phyloP scores from a whole-genome alignment of 129 eudicot species.

The Rutidosis leptorrhynchoides region DNA sequence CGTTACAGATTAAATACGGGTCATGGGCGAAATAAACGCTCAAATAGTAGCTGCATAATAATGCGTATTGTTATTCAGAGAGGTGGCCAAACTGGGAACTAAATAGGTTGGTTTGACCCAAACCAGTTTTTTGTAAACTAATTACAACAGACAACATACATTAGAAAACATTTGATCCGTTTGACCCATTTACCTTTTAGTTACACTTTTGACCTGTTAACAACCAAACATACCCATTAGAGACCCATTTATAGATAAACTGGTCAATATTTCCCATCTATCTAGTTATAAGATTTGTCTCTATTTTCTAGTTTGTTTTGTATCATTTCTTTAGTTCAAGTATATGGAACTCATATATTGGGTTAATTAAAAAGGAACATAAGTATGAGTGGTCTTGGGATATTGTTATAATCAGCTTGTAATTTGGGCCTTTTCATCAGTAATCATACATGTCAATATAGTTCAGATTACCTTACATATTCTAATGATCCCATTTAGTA shows the following conservation, averaged over 20 bases:
- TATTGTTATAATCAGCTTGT: background rate
- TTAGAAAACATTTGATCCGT: background rate
- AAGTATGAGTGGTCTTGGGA: background rate
- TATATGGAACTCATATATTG: background rate
- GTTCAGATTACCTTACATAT: conserved; percentile 45
- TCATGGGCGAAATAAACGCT: background rate
- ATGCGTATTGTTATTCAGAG: background rate
- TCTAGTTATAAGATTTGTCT: background rate
- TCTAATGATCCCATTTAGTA: conserved; percentile 84
- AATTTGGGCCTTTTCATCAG: background rate
- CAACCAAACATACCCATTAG: background rate
- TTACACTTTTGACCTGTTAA: background rate
- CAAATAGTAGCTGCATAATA: background rate
- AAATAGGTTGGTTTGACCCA: background rate
- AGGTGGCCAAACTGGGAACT: background rate
- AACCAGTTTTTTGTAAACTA: too few relatives aligned
- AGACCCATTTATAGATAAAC: background rate
- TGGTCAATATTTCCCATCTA: background rate
- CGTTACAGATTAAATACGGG: background rate
- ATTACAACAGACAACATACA: background rate
- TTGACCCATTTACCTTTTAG: background rate
- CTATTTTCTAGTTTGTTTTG: background rate
- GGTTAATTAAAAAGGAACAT: background rate
- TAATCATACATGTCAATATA: background rate
- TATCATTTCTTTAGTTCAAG: background rate